Percentiles rank a stretch among this genome's conserved stretches.
Conservation (phyloP, 768 basidiomycete species). For the Mycena haematopus region DNA sequence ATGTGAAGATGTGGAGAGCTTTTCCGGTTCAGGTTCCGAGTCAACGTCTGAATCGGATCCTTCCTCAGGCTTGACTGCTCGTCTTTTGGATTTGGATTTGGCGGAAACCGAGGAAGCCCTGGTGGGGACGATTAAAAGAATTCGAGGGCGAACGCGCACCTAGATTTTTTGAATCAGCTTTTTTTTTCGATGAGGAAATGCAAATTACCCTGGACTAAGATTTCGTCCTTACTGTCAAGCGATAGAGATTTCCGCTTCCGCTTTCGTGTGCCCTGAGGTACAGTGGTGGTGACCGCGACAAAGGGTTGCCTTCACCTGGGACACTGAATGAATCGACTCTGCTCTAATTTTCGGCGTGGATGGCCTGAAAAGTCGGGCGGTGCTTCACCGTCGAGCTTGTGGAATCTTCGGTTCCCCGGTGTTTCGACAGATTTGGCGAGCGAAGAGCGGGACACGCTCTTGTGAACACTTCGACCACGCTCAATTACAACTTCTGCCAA, state of each 20-base stretch:
- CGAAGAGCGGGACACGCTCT: slow-evolving; percentile 2
- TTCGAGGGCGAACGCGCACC: not conserved
- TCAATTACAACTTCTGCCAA: slow-evolving; percentile 13
- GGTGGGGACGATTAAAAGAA: not conserved
- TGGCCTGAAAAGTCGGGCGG: not conserved
- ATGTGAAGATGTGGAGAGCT: not conserved
- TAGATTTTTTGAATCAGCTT: not conserved
- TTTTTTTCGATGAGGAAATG: not conserved
- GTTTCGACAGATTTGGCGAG: not conserved
- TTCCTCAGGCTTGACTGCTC: not conserved
- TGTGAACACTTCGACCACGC: slow-evolving; percentile 18
- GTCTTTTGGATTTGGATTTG: not conserved
- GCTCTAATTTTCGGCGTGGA: not conserved
- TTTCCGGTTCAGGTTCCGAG: slow-evolving; percentile 1
- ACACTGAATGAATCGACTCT: not conserved
- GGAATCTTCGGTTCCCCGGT: not conserved
- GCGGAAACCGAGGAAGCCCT: slow-evolving; percentile 12
- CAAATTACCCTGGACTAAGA: slow-evolving; percentile 4
- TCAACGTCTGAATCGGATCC: slow-evolving; percentile 4
- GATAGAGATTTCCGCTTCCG: slow-evolving; percentile 23
- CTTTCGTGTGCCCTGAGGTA: slow-evolving; percentile 12
- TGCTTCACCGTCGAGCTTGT: not conserved
- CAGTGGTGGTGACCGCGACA: not conserved
- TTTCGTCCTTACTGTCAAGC: slow-evolving; percentile 4
- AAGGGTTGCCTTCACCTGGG: not conserved